Base-by-base conservation (phyloP, 1,284 basidiomycete genomes). In the Cutaneotrichosporon sp. region DNA sequence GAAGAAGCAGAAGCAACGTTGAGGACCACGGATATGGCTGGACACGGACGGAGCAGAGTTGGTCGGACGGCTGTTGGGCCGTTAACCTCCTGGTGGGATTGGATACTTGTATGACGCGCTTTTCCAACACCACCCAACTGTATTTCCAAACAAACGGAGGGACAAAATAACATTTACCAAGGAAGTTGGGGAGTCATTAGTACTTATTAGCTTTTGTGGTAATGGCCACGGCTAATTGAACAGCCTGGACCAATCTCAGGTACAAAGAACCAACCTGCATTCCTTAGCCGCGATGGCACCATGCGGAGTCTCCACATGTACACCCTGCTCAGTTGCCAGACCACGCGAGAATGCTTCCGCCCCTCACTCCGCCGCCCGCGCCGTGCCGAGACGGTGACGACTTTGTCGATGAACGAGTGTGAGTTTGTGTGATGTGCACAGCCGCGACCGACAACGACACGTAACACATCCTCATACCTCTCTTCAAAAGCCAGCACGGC, bases 1-100 rank as follows among this genome's bases (percentile, higher is more conserved):
- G 34, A 18, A 44, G 41, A 53, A 15, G 44, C 22, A 47, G 12
- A 43, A 46, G 33, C 2, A n/a, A 13, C 8, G 38, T 40, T 21
- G 8, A 21, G 14, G 39, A 23, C n/a, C 14, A n/a, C 23, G 8
- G 42, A 17, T 30, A 17, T 17, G 10, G 20, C 22, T 20, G 22
- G 35, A 8, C 18, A 17, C 26, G 21, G 30, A 42, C 13, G 42
- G 43, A 13, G 34, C 9, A 4, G 14, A 42, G n/a, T 13, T 37
- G 46, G 22, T 14, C 10, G 26, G 10, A n/a, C n/a, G n/a, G n/a
- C n/a, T n/a, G n/a, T n/a, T n/a, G n/a, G n/a, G n/a, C n/a, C n/a
- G n/a, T n/a, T n/a, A n/a, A n/a, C n/a, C n/a, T n/a, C n/a, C n/a
- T 39, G 23, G 22, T 34, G 38, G 37, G 46, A 48, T 48, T 48